These are phyloP conservation scores for Xylaria sp. DNA, from an alignment of 2,329 filamentous ascomycete species.

Conservation along the genomic window DNA sequence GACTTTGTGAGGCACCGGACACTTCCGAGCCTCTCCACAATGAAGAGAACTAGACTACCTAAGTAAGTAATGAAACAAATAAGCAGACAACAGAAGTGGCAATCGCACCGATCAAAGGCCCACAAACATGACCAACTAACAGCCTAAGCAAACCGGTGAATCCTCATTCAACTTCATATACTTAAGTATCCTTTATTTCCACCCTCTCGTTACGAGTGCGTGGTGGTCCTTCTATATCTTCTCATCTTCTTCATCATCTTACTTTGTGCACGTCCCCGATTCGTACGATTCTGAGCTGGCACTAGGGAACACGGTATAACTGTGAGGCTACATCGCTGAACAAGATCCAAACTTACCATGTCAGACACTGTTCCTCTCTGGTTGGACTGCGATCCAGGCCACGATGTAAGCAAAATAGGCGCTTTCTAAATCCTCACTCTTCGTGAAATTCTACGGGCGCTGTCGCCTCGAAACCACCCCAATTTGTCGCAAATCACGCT, in stretches of 20 bases:
- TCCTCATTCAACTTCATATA: slow-evolving; percentile 8
- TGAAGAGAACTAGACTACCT: slow-evolving; percentile 5
- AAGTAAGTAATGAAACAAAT: slow-evolving; percentile 8
- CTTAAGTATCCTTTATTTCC: slow-evolving; percentile 9
- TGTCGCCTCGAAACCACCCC: neutral
- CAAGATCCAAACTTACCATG: slow-evolving; percentile 39
- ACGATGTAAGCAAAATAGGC: slow-evolving; percentile 67
- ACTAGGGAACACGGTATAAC: neutral
- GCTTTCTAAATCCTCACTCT: neutral
- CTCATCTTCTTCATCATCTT: neutral
- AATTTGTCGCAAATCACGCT: neutral
- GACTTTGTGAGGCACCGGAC: slow-evolving; percentile 7
- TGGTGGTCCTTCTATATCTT: neutral
- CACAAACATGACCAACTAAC: slow-evolving; percentile 27
- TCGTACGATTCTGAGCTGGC: neutral
- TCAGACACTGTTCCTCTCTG: slow-evolving; percentile 62
- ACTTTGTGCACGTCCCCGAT: neutral
- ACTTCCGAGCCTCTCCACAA: slow-evolving; percentile 18
- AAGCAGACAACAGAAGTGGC: slow-evolving; percentile 10
- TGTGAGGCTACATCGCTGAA: slow-evolving; percentile 1
- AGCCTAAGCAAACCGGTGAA: neutral
- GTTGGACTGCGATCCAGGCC: slow-evolving; percentile 71
- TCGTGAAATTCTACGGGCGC: neutral
- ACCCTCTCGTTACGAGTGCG: neutral
- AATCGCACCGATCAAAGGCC: slow-evolving; percentile 29